Base-by-base conservation (phyloP, 305 asterid genomes). In the Solanum hybrid region DNA sequence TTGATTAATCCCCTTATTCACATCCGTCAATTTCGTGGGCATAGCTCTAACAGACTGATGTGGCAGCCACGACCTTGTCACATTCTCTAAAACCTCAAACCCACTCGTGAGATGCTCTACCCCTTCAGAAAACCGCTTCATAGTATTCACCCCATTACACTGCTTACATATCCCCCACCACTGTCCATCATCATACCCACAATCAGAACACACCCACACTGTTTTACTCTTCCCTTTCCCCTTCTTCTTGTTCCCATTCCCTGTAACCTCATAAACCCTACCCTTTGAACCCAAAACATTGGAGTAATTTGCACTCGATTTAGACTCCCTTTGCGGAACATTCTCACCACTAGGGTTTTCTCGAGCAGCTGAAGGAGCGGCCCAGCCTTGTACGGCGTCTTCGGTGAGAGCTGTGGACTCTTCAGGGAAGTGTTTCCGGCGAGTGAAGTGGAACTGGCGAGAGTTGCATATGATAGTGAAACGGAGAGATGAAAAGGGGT, bases 151-250 rank as follows among this genome's bases (percentile, higher is more conserved):
- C 5, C 90, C 91, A 80, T 91, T 93, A 90, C 99, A 97, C 91
- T 93, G 89, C 92, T 86, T 94, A 92, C 99, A 97, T 86, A 92
- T 91, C 88, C 99, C 99, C 99, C 99, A 97, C 99, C 99, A 96
- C 94, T 97, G 99, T 79, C 98, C 99, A 86, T 93, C 96, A 0
- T 97, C 94, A 88, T 96, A 89, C 78, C 99, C 99, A 90, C 99
- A 97, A 39, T 89, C 91, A 90, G 94, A 94, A 92, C 99, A 97
- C 24, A 97, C 99, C 92, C 93, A 91, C 27, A 94, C 94, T 36
- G 92, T 92, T 93, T 91, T 94, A 79, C 86, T 91, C 94, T 95
- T 97, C 90, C 96, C 96, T 90, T 93, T 94, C 93, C 79, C 93
- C 93, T 91, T 94, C 4, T 91, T 79, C 33, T 90, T 92, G 87